Evolutionary conservation across 257 asterid genomes (phyloP), one percentile per base, ranked within the genome.

Genomic region (Solanum sejunctum): DNA sequence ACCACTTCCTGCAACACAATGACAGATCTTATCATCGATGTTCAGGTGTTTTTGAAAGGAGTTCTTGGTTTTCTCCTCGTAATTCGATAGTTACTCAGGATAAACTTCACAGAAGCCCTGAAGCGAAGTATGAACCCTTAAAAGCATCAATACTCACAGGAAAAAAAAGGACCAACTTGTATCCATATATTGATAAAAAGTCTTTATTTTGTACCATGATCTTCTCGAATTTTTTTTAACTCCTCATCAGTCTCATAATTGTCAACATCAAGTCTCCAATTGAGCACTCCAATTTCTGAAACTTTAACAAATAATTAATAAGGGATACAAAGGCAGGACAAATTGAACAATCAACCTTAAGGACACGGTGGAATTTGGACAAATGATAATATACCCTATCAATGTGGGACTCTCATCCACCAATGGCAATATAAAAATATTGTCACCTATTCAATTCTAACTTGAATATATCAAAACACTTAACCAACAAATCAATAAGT

Each of bases 1-100:
- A 94, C 98, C 98, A 86, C 96, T 94, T 83, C 98, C 98, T 21
- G 94, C 97, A 81, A 95, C 93, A 88, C 98, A 95, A 57, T 93
- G 93, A 47, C 98, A 95, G 86, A 94, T 94, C 92, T 95, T 98
- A 90, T 95, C 99, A 85, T 94, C 97, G 5, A 97, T 94, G 92
- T 94, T 98, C 75, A 94, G 94, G 87, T 94, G 97, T 75, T 95
- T 98, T 85, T 95, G 96, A 32, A 56, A 95, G 72, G 93, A 95
- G 86, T 49, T 93, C 89, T 94, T 94, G 66, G 93, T 93, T 89
- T 92, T 94, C 91, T 93, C 90, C 75, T 95, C 99, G 83, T 95
- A 95, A 57, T 95, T 94, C 8, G 97, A 94, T 73, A 95, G 86
- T 86, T 94, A 93, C 49, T 95, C 96, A 0, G 96, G 99, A 92